Base-by-base conservation (phyloP, 2,329 filamentous ascomycete species). In the Pestalotiopsis fici region DNA sequence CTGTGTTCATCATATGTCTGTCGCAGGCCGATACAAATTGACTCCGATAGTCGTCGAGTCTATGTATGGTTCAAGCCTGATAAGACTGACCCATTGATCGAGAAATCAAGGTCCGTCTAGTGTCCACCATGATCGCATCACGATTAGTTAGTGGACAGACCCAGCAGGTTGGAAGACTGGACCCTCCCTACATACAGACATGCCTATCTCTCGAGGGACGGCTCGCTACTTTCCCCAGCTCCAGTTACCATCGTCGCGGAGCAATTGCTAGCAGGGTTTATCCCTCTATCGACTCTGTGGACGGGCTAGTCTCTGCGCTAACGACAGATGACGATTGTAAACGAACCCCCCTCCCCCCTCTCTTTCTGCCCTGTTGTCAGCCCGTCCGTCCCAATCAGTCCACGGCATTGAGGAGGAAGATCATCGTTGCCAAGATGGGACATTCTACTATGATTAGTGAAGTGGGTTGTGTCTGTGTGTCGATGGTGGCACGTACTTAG, bases 181-280 rank as follows among this genome's bases (percentile, higher is more conserved):
- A 31, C 55, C 55, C 55, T 50, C 43, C 18, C 18, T 50, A 50
- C 43, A 12, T 50, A 50, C 43, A 50, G 43, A 50, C 43, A 3
- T 50, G 21, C 43, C 23, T 27, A 15, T 57, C 13, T 62, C 15
- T 31, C 59, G n/a, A 62, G 59, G 59, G 39, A 62, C 59, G 59
- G 59, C 59, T 62, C 59, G 59, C 35, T 62, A 62, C 37, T 31
- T 62, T 43, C 37, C 27, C 31, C 59, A 50, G 15, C 18, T 60
- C 57, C 31, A 57, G 23, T 57, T 12, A 35, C 31, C 57, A 27
- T 18, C n/a, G 25, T 47, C 39, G 59, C 25, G 59, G 31, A 28
- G 59, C 59, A 18, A 18, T 18, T 11, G 9, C 43, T 62, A 50
- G 59, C 59, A 62, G 59, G 59, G 59, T 62, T 50, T 28, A 62